Base-by-base conservation (phyloP, 1,139 yeast species). In the Geotrichum histeridarum region DNA sequence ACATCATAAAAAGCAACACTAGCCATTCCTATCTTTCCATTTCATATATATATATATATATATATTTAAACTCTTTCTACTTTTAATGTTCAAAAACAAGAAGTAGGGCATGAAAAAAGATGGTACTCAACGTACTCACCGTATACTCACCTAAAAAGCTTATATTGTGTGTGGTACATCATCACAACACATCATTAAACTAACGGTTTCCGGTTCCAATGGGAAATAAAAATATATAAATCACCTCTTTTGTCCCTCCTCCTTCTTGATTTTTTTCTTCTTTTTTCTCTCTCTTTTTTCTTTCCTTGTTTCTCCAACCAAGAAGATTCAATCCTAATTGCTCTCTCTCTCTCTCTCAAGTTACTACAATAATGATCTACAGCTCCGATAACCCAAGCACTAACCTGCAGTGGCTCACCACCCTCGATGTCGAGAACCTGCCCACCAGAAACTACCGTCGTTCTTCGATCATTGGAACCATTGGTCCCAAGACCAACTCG, bases 401-500 rank as follows among this genome's bases (percentile, higher is more conserved):
- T 51, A 75, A 71, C 68, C 65, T 82, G 63, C 80, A 79, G 64
- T 93, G 99, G 98, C 82, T 93, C 75, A 80, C 91, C 66, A 75
- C 83, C 66, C 82, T 93, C 71, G 85, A 93, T 76, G 81, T 86
- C 66, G 74, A 81, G 61, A 80, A 79, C 64, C 83, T 89, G 67
- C 96, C 97, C 60, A 88, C 86, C 72, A 81, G 83, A 73, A 84
- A 83, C 71, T 79, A 82, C 72, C 94, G 99, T 78, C 89, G 97
- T 74, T 86, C 96, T 58, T 86, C 98, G 60, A 93, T 93, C 76
- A 91, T 93, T 69, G 97, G 99, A 72, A 93, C 99, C 67, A 93
- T 93, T 74, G 99, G 85, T 67, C 99, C 99, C 69, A 90, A 89
- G 79, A 88, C 98, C 75, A 93, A 93, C 83, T 75, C 79, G 67